Percentiles rank a stretch among this genome's conserved stretches.
Conservation (phyloP, 2,329 filamentous ascomycete genomes). For the Aureobasidium sp. region DNA sequence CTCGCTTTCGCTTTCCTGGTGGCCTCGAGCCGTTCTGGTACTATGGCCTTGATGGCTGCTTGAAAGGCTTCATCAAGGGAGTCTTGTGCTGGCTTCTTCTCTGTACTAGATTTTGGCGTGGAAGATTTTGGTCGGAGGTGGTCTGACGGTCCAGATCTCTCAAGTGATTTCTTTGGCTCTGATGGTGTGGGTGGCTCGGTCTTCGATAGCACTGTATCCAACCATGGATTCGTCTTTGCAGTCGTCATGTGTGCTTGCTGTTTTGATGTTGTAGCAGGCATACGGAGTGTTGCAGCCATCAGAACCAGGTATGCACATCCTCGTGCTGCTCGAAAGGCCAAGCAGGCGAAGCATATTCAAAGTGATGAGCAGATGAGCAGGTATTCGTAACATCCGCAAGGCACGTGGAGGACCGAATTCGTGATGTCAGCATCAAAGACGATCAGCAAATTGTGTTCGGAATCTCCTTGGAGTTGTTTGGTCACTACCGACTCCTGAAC, state of each 20-base stretch:
- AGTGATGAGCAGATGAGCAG: neutral
- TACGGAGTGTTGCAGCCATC: neutral
- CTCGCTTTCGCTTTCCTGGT: neutral
- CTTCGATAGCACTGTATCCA: neutral
- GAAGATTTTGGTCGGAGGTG: neutral
- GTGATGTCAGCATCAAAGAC: neutral
- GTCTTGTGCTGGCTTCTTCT: neutral
- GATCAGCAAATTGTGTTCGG: neutral
- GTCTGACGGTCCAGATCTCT: neutral
- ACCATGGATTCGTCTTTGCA: neutral
- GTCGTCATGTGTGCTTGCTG: neutral
- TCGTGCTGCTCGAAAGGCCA: neutral
- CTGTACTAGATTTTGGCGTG: neutral
- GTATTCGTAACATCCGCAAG: neutral
- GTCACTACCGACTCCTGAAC: neutral
- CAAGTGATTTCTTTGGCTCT: neutral
- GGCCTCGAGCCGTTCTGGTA: neutral
- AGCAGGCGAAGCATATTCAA: neutral
- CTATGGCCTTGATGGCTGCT: constrained; percentile 1
- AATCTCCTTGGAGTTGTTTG: neutral
- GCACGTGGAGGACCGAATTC: neutral
- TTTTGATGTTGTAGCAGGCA: neutral
- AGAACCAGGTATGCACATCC: neutral
- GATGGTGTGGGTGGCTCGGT: neutral
- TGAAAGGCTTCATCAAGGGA: neutral